phyloP scores from a whole-genome alignment of 768 basidiomycete genomes.

The Tylopilus felleus region DNA sequence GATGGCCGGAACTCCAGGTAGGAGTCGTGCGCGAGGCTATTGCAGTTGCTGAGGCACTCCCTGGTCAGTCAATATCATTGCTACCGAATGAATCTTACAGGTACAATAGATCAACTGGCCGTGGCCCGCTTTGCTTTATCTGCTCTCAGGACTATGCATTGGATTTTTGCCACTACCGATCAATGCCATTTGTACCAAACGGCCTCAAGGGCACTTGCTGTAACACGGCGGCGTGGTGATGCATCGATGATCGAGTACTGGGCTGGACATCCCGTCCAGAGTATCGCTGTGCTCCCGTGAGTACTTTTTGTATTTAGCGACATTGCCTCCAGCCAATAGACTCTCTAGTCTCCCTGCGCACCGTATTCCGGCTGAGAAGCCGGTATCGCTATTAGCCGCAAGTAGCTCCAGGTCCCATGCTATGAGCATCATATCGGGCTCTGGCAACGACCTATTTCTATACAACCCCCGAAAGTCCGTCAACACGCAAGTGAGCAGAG shows the following conservation, averaged over 20 bases:
- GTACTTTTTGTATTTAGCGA: slow-evolving; percentile 8
- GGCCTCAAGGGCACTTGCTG: slow-evolving; percentile 66
- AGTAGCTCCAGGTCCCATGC: slow-evolving; percentile 37
- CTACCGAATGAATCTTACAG: slow-evolving; percentile 1
- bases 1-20: slow-evolving; percentile 94
- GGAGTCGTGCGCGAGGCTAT: slow-evolving; percentile 92
- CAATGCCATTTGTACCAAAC: slow-evolving; percentile 78
- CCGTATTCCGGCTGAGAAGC: slow-evolving; percentile 72
- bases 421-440: slow-evolving; percentile 49
- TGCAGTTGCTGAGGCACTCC: slow-evolving; percentile 85
- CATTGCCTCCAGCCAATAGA: slow-evolving; percentile 1
- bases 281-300: slow-evolving; percentile 78
- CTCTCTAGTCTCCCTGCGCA: slow-evolving; percentile 60
- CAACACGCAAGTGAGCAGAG: slow-evolving; percentile 50
- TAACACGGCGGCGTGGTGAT: slow-evolving; percentile 76
- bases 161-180: slow-evolving; percentile 67
- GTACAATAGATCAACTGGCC: slow-evolving; percentile 65
- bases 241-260: slow-evolving; percentile 75
- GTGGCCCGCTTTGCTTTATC: slow-evolving; percentile 91
- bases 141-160: slow-evolving; percentile 69
- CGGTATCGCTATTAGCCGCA: slow-evolving; percentile 49
- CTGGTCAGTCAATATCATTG: slow-evolving; percentile 51
- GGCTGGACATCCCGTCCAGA: slow-evolving; percentile 77
- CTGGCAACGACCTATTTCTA: slow-evolving; percentile 76
- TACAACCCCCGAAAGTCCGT: slow-evolving; percentile 81